A percentile compares a stretch with the other conserved stretches of the same genome.
Conservation (phyloP, 148 eudicot species). For the Talinum fruticosum region DNA sequence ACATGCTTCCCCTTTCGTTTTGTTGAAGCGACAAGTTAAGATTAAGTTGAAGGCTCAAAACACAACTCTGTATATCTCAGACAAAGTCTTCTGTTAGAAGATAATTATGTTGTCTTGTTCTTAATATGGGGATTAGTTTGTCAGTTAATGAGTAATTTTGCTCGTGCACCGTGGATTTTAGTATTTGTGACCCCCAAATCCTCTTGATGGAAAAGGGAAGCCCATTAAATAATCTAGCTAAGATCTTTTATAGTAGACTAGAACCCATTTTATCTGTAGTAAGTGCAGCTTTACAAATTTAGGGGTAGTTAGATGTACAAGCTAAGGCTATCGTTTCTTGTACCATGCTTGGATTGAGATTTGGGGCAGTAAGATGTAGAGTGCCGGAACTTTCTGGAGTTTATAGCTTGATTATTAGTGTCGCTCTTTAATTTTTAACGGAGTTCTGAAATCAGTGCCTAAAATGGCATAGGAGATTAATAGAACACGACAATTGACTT, state of each 20-base stretch:
- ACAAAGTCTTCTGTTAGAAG: constrained; percentile 22
- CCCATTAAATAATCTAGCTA: background rate
- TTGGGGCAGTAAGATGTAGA: no score
- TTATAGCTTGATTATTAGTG: no score
- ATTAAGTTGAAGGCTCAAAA: constrained; percentile 3
- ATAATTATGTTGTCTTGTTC: constrained; percentile 25
- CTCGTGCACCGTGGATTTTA: constrained; percentile 2
- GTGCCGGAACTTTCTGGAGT: no score
- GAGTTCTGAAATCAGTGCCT: background rate
- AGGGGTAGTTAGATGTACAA: background rate
- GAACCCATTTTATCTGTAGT: background rate
- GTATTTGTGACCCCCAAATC: background rate
- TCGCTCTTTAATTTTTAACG: no score
- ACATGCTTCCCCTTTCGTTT: constrained; percentile 22
- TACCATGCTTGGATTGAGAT: no score
- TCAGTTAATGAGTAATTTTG: background rate
- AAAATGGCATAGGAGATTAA: background rate
- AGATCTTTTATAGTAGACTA: background rate
- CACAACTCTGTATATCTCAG: background rate
- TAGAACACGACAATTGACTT: background rate
- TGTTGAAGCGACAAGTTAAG: constrained; percentile 21
- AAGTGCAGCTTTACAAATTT: background rate
- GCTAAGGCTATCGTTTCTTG: no score
- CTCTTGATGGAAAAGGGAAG: background rate
- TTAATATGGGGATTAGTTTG: background rate